These are phyloP conservation scores for Teratosphaeria destructans DNA, from an alignment of 2,329 filamentous ascomycete genomes.

Conservation along the genomic window DNA sequence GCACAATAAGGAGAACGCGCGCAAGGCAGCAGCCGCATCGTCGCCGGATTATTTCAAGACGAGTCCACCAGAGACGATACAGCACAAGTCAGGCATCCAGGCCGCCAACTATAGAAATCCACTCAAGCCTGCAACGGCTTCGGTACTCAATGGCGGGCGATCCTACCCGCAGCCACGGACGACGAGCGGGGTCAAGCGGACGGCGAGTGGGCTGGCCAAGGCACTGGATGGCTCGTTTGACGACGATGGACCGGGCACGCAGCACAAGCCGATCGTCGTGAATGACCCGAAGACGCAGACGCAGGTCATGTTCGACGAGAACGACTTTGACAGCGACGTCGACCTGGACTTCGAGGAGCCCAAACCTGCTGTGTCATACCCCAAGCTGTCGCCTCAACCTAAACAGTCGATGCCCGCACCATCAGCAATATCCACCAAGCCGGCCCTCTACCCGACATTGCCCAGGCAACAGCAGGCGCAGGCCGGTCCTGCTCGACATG, in stretches of 20 bases:
- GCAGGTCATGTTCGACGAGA: conserved; percentile 49
- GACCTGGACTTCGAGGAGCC: conserved; percentile 61
- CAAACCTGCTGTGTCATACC: conserved; percentile 33
- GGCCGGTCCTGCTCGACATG: conserved; percentile 1
- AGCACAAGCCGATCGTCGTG: conserved; percentile 23
- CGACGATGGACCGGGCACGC: conserved; percentile 16
- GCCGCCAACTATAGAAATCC: conserved; percentile 22
- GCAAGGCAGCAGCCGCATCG: conserved; percentile 13
- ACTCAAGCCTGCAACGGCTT: conserved; percentile 21
- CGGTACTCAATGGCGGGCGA: conserved; percentile 15
- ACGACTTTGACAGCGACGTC: conserved; percentile 80
- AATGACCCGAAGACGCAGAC: conserved; percentile 37
- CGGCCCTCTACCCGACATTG: conserved; percentile 20
- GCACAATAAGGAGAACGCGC: conserved; percentile 26
- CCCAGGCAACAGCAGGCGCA: conserved; percentile 15
- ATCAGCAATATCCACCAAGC: background rate
- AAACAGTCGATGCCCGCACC: conserved; percentile 14
- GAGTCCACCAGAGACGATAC: conserved; percentile 6
- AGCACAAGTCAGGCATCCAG: conserved; percentile 2
- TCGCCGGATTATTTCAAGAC: conserved; percentile 44
- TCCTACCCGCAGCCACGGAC: conserved; percentile 9
- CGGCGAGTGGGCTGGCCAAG: conserved; percentile 37
- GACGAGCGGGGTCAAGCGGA: conserved; percentile 32
- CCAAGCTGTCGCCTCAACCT: conserved; percentile 25
- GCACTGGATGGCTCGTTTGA: conserved; percentile 31